A percentile compares a stretch with the other conserved stretches of the same genome.
phyloP scores from a whole-genome alignment of 495 filamentous ascomycete genomes.

The Astrocystis sublimbata region DNA sequence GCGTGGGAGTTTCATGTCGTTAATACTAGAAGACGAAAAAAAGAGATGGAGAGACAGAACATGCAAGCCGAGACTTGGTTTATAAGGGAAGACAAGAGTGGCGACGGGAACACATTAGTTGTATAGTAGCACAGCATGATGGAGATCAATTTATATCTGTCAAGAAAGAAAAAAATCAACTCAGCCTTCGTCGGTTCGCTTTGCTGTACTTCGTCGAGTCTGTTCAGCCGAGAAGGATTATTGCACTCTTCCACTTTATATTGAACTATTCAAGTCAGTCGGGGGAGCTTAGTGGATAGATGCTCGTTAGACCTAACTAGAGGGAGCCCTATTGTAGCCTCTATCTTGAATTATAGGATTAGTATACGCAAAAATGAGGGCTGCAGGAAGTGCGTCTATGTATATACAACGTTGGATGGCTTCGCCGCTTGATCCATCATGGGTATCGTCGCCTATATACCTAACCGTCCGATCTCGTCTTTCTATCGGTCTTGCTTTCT shows the following conservation, averaged over 20 bases:
- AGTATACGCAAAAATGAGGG: conserved; percentile 17
- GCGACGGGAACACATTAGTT: neutral
- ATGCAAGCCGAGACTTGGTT: neutral
- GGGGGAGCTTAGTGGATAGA: neutral
- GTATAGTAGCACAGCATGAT: conserved; percentile 13
- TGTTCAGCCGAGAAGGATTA: too few species aligned
- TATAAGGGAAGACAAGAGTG: neutral
- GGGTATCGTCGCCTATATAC: neutral
- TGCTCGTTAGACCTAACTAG: neutral
- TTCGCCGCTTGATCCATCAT: neutral
- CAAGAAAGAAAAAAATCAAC: too few species aligned
- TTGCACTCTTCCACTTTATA: too few species aligned
- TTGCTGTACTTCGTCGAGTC: neutral
- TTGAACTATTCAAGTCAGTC: neutral
- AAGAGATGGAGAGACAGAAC: neutral
- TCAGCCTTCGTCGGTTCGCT: neutral
- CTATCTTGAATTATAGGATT: conserved; percentile 17
- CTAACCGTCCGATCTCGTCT: neutral
- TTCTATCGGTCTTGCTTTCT: neutral
- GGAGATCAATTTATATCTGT: conserved; percentile 2
- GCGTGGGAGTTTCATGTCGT: conserved; percentile 8
- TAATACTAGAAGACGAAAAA: conserved; percentile 8
- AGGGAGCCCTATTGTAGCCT: conserved; percentile 7
- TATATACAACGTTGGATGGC: conserved; percentile 16
- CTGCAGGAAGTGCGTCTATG: neutral